Evolutionary conservation across 495 filamentous ascomycete species (phyloP).

Genomic region (Lasiosphaeria hispida): DNA sequence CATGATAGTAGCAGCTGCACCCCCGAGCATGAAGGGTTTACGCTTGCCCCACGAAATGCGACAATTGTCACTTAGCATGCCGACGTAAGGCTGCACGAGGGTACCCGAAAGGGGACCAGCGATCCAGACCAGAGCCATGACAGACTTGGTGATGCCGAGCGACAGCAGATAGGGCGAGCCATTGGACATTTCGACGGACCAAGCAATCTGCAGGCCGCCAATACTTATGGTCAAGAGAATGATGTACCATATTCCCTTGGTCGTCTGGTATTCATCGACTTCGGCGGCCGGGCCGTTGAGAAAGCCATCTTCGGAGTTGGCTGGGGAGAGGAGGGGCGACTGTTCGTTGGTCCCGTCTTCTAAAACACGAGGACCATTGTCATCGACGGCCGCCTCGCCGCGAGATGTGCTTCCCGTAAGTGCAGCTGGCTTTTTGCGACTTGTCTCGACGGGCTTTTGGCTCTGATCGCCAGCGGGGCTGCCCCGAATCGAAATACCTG

Average conservation of each 20-base stretch:
- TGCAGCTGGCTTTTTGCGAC: conserved; percentile 12
- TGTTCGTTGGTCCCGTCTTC: conserved; percentile 47
- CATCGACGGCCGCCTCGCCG: conserved; percentile 9
- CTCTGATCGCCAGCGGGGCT: conserved; percentile 26
- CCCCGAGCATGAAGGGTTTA: conserved; percentile 83
- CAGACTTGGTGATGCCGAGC: conserved; percentile 84
- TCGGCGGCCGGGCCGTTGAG: conserved; percentile 35
- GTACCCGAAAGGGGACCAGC: conserved; percentile 83
- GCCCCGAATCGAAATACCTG: conserved; percentile 25
- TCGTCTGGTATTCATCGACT: conserved; percentile 49
- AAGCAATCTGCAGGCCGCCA: conserved; percentile 87
- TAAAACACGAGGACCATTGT: conserved; percentile 9
- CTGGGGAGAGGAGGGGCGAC: conserved; percentile 56
- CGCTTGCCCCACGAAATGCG: conserved; percentile 77
- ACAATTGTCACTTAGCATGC: conserved; percentile 86
- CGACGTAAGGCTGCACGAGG: conserved; percentile 91
- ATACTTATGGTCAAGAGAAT: conserved; percentile 79
- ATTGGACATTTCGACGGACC: conserved; percentile 87
- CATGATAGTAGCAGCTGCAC: conserved; percentile 67
- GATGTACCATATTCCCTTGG: conserved; percentile 79
- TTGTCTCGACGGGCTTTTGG: conserved; percentile 12
- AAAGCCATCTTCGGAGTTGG: conserved; percentile 40
- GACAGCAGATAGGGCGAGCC: conserved; percentile 69
- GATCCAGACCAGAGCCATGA: conserved; percentile 94
- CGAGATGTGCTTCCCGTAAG: conserved; percentile 7